phyloP scores from a whole-genome alignment of 768 basidiomycete species.

The Suillus placidus region DNA sequence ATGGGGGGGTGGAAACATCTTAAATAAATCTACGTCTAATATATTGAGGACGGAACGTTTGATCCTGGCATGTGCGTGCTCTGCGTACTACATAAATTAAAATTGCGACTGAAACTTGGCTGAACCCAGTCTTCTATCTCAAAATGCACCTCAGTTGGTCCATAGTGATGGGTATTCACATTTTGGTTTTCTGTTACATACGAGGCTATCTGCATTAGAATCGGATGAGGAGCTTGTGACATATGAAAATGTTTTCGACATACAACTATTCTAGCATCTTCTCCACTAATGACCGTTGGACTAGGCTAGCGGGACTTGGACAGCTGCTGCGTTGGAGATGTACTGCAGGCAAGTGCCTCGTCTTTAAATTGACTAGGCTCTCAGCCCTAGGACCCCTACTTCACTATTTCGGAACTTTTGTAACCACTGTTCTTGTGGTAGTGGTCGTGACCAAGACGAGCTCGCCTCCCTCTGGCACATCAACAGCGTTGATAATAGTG shows the following conservation, averaged over 20 bases:
- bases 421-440: not conserved
- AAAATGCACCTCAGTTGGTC: not conserved
- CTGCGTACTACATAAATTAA: no score
- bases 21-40: constrained; percentile 7
- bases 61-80: no score
- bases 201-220: not conserved
- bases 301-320: not conserved
- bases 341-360: not conserved
- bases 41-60: no score
- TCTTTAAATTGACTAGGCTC: not conserved
- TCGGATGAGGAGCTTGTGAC: not conserved
- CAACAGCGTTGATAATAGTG: not conserved
- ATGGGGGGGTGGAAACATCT: no score
- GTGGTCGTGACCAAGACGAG: not conserved
- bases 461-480: constrained; percentile 1
- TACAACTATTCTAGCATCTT: not conserved
- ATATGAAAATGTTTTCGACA: not conserved
- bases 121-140: not conserved
- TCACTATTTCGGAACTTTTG: not conserved
- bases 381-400: not conserved
- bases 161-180: no score
- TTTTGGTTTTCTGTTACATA: not conserved
- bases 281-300: not conserved
- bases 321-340: not conserved
- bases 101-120: not conserved